Conservation (phyloP, 495 filamentous ascomycete species). For the Ramalina intermedia region DNA sequence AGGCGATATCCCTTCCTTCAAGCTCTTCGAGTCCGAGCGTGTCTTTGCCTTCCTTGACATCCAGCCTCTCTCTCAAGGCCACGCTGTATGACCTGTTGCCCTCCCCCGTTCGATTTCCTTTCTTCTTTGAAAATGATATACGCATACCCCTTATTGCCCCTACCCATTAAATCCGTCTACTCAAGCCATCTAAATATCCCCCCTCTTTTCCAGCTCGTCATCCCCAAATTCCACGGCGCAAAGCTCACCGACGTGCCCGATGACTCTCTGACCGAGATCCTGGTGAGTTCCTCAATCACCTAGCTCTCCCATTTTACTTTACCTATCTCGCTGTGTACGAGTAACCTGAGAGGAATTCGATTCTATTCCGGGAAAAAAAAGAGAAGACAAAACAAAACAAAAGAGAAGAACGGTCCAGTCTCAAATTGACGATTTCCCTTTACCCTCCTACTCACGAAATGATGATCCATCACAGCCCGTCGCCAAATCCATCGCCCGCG, state of each 20-base stretch:
- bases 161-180: neutral
- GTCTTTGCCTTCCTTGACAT: constrained; percentile 96
- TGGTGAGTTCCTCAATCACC: constrained; percentile 38
- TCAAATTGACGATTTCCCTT: too few relatives aligned
- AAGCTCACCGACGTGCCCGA: constrained; percentile 92
- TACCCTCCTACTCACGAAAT: neutral
- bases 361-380: too few relatives aligned
- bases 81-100: constrained; percentile 43
- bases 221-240: constrained; percentile 88
- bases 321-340: too few relatives aligned
- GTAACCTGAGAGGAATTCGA: too few relatives aligned
- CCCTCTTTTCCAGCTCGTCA: constrained; percentile 54
- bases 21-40: constrained; percentile 86
- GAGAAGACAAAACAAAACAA: too few relatives aligned
- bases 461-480: constrained; percentile 43
- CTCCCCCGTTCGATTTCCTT: neutral
- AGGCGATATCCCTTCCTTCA: constrained; percentile 93
- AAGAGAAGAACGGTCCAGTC: too few relatives aligned
- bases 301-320: too few relatives aligned
- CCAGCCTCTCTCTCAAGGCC: constrained; percentile 68
- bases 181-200: neutral
- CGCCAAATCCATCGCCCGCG: constrained; percentile 72
- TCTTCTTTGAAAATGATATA: too few relatives aligned
- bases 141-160: neutral
- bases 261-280: constrained; percentile 65